Conservation (phyloP, 1,284 basidiomycete genomes). For the Ustilago cynodontis region DNA sequence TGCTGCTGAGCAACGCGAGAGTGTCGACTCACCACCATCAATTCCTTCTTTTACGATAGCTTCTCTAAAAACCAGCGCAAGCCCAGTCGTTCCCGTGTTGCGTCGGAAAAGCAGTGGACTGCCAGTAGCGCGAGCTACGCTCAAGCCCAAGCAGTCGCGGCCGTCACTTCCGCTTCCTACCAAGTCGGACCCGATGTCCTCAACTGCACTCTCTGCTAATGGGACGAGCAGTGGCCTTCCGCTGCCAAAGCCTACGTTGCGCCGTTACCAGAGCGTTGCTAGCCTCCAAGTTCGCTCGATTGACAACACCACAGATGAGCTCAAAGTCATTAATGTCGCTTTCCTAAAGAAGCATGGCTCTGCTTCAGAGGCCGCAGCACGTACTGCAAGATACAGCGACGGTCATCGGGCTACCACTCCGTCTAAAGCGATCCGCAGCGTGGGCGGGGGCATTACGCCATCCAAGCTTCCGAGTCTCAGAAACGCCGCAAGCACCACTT, state of each 20-base stretch:
- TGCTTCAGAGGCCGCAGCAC: background rate
- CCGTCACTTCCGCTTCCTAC: conserved; percentile 19
- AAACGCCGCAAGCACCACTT: conserved; percentile 17
- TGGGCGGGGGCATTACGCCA: conserved; percentile 19
- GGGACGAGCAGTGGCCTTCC: background rate
- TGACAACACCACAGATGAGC: background rate
- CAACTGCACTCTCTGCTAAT: background rate
- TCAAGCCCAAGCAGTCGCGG: conserved; percentile 3
- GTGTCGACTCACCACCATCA: background rate
- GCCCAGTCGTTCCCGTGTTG: conserved; percentile 4
- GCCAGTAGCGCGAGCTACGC: conserved; percentile 12
- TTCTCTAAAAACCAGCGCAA: background rate
- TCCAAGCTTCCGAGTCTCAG: conserved; percentile 42
- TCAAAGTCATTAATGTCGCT: background rate
- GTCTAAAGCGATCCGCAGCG: conserved; percentile 16
- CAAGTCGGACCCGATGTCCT: background rate
- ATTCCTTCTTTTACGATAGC: background rate
- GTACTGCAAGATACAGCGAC: conserved; percentile 14
- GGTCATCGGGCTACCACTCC: conserved; percentile 8
- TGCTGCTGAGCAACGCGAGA: background rate
- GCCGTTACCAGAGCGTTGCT: conserved; percentile 25
- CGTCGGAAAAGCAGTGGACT: conserved; percentile 37
- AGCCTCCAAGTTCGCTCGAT: conserved; percentile 4
- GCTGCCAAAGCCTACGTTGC: background rate
- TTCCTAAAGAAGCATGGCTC: background rate